Evolutionary conservation across 2,329 filamentous ascomycete genomes (phyloP).

Genomic region (Diaporthe batatas): DNA sequence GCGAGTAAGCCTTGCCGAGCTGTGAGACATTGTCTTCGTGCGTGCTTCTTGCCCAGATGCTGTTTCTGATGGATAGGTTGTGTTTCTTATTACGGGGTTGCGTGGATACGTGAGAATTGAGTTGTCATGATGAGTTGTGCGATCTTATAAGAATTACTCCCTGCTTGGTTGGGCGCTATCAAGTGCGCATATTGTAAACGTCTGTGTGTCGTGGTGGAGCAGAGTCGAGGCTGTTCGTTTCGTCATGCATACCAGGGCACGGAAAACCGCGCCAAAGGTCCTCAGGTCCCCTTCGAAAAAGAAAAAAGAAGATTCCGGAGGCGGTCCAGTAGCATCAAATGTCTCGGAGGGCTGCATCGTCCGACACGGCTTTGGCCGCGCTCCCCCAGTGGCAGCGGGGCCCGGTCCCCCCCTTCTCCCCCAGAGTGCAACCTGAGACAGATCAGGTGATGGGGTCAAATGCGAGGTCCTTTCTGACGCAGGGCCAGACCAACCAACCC

Average conservation of each 20-base stretch:
- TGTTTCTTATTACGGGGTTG: neutral
- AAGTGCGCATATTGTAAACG: neutral
- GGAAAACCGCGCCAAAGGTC: neutral
- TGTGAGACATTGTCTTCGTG: slow-evolving; percentile 11
- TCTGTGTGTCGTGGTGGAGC: neutral
- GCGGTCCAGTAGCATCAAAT: neutral
- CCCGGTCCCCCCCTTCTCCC: neutral
- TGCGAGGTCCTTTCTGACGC: slow-evolving; percentile 24
- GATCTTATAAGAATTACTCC: neutral
- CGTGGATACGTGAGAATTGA: too few species aligned
- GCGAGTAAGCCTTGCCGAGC: slow-evolving; percentile 30
- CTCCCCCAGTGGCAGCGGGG: neutral
- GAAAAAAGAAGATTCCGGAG: slow-evolving; percentile 14
- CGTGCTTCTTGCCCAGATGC: neutral
- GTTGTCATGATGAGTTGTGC: neutral
- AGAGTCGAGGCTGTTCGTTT: too few species aligned
- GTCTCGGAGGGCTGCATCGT: slow-evolving; percentile 29
- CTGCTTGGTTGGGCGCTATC: neutral
- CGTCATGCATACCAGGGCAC: neutral
- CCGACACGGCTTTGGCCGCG: slow-evolving; percentile 26
- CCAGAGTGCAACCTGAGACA: slow-evolving; percentile 14
- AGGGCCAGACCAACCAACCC: neutral
- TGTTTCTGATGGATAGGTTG: neutral
- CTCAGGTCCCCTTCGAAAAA: neutral
- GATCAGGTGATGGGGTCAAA: slow-evolving; percentile 30